Base-by-base conservation (phyloP, 371 early-diverging fungal species). In the Zychaea mexicana region DNA sequence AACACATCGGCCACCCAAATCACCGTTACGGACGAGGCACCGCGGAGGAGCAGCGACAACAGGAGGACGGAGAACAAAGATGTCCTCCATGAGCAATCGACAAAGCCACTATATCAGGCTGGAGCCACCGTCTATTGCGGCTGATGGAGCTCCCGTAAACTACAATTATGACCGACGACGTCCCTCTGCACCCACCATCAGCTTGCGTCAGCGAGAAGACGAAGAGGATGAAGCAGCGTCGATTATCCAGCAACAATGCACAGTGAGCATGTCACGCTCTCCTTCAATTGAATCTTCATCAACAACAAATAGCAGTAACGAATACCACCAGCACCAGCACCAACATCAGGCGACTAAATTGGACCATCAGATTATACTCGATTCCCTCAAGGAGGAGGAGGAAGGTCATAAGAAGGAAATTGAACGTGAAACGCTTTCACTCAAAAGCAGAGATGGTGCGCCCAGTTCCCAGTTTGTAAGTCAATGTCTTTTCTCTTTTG, bases 401-500 rank as follows among this genome's bases (percentile, higher is more conserved):
- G 49, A 49, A 49, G 49, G 22, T 4, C 9, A 7, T 39, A 49
- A 45, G 45, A 62, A 31, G 62, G 65, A 69, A 26, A 42, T 38
- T 13, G 49, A 52, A 17, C 67, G 67, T 32, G 85, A 86, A 62
- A 78, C 75, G 22, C 68, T 88, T 64, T 76, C 80, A 0, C 72
- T 89, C 7, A 72, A 78, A 24, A 76, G 76, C 45, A 85, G 86
- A 55, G 77, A 72, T 55, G 84, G 83, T 12, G 62, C 76, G 31
- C 67, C 79, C 0, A 69, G 79, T 19, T 76, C 87, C 22, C 76
- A 78, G 24, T 85, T 74, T 66, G 86, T 85, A 79, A 66, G 78
- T 70, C n/a, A n/a, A n/a, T n/a, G n/a, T n/a, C n/a, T n/a, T n/a
- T n/a, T n/a, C n/a, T n/a, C n/a, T n/a, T n/a, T n/a, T n/a, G n/a